phyloP scores from a whole-genome alignment of 305 asterid species.

The Fraxinus albicans region DNA sequence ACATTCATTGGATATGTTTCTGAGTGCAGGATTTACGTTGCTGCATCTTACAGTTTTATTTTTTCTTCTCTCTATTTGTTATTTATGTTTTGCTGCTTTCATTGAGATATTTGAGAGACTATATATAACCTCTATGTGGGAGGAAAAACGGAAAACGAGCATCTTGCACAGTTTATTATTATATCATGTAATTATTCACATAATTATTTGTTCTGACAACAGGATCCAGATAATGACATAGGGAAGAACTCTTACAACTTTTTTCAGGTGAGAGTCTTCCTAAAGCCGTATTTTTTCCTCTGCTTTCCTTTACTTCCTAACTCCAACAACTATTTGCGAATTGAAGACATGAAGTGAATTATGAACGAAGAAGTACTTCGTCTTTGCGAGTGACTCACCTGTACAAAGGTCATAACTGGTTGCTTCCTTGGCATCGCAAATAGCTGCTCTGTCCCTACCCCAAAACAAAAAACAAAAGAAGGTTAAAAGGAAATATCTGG shows the following conservation, averaged over 20 bases:
- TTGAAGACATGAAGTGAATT: neutral
- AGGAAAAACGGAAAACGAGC: neutral
- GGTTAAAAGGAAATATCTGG: neutral
- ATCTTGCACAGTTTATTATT: neutral
- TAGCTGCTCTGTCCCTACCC: neutral
- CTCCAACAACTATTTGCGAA: neutral
- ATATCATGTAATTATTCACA: slow-evolving; percentile 11
- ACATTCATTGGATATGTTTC: neutral
- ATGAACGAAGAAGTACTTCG: neutral
- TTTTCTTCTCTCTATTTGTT: neutral
- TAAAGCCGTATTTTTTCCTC: neutral
- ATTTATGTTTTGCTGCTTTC: neutral
- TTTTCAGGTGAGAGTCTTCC: slow-evolving; percentile 54
- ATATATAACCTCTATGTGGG: neutral
- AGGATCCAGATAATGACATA: slow-evolving; percentile 89
- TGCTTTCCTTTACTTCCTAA: neutral
- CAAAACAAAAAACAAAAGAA: neutral
- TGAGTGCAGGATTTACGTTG: neutral
- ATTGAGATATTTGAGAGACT: neutral
- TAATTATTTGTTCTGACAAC: slow-evolving; percentile 28
- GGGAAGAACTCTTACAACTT: slow-evolving; percentile 93
- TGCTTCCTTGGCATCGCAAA: neutral
- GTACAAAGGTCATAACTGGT: neutral
- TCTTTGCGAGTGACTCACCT: neutral
- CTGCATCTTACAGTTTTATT: neutral